Conservation (phyloP, 78 protist genomes). For the Dictyostelium purpureum region DNA sequence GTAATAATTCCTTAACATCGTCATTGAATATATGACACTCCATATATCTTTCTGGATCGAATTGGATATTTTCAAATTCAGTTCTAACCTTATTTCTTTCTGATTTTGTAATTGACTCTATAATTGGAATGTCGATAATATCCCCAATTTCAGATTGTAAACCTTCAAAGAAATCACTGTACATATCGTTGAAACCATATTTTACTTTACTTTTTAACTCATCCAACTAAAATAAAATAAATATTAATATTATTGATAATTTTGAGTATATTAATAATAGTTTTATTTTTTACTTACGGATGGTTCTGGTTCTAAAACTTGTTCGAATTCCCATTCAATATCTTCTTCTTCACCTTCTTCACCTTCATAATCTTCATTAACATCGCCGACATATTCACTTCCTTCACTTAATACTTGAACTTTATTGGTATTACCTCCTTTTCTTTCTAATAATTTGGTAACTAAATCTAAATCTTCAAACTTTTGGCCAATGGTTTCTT, state of each 20-base stretch:
- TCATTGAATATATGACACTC: conserved; percentile 44
- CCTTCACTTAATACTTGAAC: conserved; percentile 7
- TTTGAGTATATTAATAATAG: not conserved
- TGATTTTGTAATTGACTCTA: conserved; percentile 27
- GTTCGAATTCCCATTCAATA: conserved; percentile 79
- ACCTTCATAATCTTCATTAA: not conserved
- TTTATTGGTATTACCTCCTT: not conserved
- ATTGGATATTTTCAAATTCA: conserved; percentile 33
- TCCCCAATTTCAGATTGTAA: conserved; percentile 53
- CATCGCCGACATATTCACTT: not conserved
- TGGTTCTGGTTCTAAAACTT: conserved; percentile 8
- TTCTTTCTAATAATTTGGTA: conserved; percentile 62
- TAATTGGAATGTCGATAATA: conserved; percentile 56
- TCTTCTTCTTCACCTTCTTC: conserved; percentile 52
- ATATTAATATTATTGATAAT: not conserved
- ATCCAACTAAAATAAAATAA: conserved; percentile 61
- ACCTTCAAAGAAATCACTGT: conserved; percentile 50
- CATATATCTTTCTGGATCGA: conserved; percentile 73
- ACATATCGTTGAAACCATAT: conserved; percentile 60
- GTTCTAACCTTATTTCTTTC: conserved; percentile 41
- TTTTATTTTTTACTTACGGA: not conserved
- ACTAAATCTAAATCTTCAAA: conserved; percentile 57
- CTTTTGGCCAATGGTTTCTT: conserved; percentile 33
- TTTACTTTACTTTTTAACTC: conserved; percentile 42
- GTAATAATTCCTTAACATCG: conserved; percentile 35